These are phyloP conservation scores for Trichodelitschia bisporula DNA, from an alignment of 495 filamentous ascomycete genomes.

Conservation along the genomic window DNA sequence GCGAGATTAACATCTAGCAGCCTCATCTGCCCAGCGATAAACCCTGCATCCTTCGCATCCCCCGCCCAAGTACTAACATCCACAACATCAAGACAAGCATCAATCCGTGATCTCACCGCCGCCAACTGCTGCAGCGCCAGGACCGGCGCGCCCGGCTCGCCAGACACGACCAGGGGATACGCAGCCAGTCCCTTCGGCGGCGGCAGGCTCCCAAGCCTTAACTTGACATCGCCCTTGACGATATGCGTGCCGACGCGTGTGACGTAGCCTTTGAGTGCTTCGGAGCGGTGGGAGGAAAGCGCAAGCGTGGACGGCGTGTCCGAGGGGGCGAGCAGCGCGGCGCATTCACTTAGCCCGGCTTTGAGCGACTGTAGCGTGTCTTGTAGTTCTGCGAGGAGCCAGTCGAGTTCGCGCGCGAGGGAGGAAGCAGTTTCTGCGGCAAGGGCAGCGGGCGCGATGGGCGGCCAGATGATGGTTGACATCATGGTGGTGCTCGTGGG, in stretches of 20 bases:
- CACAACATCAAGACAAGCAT: conserved; percentile 52
- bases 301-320: conserved; percentile 72
- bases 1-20: conserved; percentile 50
- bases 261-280: conserved; percentile 75
- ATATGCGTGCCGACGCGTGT: conserved; percentile 30
- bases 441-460: conserved; percentile 5
- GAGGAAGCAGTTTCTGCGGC: conserved; percentile 4
- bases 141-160: conserved; percentile 21
- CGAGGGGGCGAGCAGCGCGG: conserved; percentile 51
- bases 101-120: conserved; percentile 48
- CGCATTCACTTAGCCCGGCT: conserved; percentile 72
- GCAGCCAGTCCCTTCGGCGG: conserved; percentile 23
- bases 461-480: conserved; percentile 11
- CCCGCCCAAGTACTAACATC: conserved; percentile 47
- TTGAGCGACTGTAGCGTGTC: conserved; percentile 54
- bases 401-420: conserved; percentile 58
- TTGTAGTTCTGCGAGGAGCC: conserved; percentile 62
- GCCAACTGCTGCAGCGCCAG: conserved; percentile 40
- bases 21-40: conserved; percentile 57
- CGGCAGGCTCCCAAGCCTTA: conserved; percentile 21
- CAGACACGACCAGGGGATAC: conserved; percentile 31
- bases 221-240: conserved; percentile 18
- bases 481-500: conserved; percentile 2
- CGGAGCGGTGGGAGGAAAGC: conserved; percentile 63
- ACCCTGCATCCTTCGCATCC: conserved; percentile 29